Evolutionary conservation across 2,329 filamentous ascomycete genomes (phyloP).

Genomic region (Diaporthe capsici): DNA sequence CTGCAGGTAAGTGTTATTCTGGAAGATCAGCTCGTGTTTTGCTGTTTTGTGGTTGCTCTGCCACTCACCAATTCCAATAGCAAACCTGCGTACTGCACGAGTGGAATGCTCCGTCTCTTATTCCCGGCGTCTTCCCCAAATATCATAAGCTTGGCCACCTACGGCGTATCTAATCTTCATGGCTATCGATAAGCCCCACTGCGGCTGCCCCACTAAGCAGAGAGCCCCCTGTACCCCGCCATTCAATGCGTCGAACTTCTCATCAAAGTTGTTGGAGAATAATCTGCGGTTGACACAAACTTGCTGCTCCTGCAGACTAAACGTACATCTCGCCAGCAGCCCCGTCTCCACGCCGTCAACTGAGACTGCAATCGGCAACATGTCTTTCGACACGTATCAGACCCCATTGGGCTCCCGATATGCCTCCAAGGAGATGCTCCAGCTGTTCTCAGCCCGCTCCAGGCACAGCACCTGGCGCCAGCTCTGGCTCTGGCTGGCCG

Average conservation of each 20-base stretch:
- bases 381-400: slow-evolving; percentile 67
- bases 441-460: slow-evolving; percentile 83
- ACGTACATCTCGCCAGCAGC: background rate
- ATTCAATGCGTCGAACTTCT: slow-evolving; percentile 31
- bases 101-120: background rate
- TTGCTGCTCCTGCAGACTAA: background rate
- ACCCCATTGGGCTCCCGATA: slow-evolving; percentile 81
- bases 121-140: background rate
- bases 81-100: background rate
- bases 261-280: slow-evolving; percentile 30
- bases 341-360: background rate
- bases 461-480: slow-evolving; percentile 85
- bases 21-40: background rate
- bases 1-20: background rate
- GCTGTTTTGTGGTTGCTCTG: background rate
- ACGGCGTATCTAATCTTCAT: background rate
- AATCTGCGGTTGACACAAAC: background rate
- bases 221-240: slow-evolving; percentile 32
- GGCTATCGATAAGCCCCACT: slow-evolving; percentile 31
- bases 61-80: background rate
- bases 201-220: slow-evolving; percentile 5
- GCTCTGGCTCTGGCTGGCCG: slow-evolving; percentile 88
- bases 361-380: background rate
- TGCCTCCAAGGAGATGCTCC: slow-evolving; percentile 81
- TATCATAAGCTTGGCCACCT: background rate